Percentiles rank a stretch among this genome's conserved stretches.
Evolutionary conservation across 2,329 filamentous ascomycete genomes (phyloP).

Genomic region (Camillea tinctor): DNA sequence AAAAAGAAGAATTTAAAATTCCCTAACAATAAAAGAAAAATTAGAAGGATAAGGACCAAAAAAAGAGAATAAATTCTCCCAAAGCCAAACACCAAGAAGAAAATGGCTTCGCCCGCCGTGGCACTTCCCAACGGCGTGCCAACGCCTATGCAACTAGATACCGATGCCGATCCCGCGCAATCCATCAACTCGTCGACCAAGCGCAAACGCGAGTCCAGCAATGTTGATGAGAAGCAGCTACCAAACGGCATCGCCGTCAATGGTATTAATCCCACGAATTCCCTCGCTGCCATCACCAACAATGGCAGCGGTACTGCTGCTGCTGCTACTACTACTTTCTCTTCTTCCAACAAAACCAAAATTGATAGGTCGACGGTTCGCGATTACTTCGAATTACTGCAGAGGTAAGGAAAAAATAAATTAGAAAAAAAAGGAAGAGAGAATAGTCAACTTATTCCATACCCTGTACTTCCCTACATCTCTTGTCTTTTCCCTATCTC

Average conservation of each 20-base stretch:
- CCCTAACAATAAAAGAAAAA: too few relatives aligned
- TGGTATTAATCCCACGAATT: conserved; percentile 9
- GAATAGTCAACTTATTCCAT: too few relatives aligned
- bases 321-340: not conserved
- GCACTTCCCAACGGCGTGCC: conserved; percentile 28
- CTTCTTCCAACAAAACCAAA: conserved; percentile 15
- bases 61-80: too few relatives aligned
- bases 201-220: conserved; percentile 34
- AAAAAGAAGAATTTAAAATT: too few relatives aligned
- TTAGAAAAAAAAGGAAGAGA: too few relatives aligned
- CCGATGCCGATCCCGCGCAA: conserved; percentile 24
- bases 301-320: too few relatives aligned
- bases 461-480: conserved; percentile 2
- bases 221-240: conserved; percentile 21
- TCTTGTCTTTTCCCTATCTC: not conserved
- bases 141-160: conserved; percentile 21
- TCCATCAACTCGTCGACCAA: conserved; percentile 26
- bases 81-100: not conserved
- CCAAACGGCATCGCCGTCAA: conserved; percentile 16
- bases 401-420: conserved; percentile 24
- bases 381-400: conserved; percentile 30
- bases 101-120: conserved; percentile 33
- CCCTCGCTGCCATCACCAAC: conserved; percentile 3
- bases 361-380: conserved; percentile 25
- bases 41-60: too few relatives aligned